Evolutionary conservation across 371 early-diverging fungal genomes (phyloP), one percentile per base, ranked within the genome.

Genomic region (Mortierella sp.): DNA sequence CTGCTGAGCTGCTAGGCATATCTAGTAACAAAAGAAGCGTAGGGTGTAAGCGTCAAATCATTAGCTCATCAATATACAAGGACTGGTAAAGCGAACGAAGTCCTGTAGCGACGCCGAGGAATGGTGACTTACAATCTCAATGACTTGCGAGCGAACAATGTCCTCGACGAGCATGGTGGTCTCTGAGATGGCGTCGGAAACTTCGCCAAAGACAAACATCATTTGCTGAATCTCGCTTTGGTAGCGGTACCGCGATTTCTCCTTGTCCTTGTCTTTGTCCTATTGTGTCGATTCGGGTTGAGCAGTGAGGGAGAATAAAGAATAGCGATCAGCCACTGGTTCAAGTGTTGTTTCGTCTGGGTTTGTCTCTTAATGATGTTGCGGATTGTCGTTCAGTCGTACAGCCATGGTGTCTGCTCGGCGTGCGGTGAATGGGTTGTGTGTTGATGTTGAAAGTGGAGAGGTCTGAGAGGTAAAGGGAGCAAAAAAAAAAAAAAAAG

Each of bases 161-260:
- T 98, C 97, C 85, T 98, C 98, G 6, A 97, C 94, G 7, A 97
- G 89, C 83, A 91, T 87, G 11, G 95, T 94, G 0, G 97, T 96
- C 69, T 96, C 98, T 8, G 91, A 92, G 52, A 95, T 87, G 37
- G 98, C 96, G 86, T 97, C 97, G 5, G 92, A 86, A 40, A 97
- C 95, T 79, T 99, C 98, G 40, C 98, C 99, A 90, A 96, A 97
- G 43, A 97, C 98, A 89, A 95, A 99, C 98, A 99, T 98, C 99
- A 98, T 98, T 91, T 97, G 96, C 80, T 94, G 94, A 79, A 97
- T 97, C 84, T 97, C 97, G 41, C 89, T 90, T 16, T 86, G 84
- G 83, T 93, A 94, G 70, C 88, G 77, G 74, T 88, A 87, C 50
- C 85, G 80, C 50, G 89, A 81, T 70, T 87, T 85, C 47, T 85